phyloP scores from a whole-genome alignment of 208 protist genomes.

The Porcisia deanei region DNA sequence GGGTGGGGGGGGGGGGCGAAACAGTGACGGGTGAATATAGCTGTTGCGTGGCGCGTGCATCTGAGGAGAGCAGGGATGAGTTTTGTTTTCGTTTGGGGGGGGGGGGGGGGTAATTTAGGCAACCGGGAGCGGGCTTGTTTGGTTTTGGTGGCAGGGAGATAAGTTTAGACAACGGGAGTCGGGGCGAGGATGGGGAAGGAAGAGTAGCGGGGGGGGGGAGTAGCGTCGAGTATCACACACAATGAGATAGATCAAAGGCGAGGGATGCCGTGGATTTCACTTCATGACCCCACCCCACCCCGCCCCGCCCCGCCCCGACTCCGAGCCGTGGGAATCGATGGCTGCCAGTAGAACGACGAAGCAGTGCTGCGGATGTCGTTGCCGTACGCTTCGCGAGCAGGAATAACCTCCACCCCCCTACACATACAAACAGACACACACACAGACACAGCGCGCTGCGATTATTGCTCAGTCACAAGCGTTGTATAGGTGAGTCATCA shows the following conservation, averaged over 20 bases:
- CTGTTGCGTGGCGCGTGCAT: not conserved
- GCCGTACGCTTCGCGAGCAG: not conserved
- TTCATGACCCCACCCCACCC: not conserved
- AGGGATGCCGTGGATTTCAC: not conserved
- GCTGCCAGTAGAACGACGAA: not conserved
- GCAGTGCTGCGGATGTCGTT: not conserved
- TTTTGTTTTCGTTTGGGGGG: too few species aligned
- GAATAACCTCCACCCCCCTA: too few species aligned
- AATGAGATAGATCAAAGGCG: too few species aligned
- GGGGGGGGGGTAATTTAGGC: too few species aligned
- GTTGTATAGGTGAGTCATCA: conserved; percentile 85
- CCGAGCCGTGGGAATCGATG: not conserved
- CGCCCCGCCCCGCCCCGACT: too few species aligned
- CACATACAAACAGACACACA: too few species aligned
- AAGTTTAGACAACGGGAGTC: not conserved
- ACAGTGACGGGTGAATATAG: not conserved
- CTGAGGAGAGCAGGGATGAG: not conserved
- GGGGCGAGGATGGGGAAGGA: not conserved
- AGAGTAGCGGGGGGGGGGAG: too few species aligned
- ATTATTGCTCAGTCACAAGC: conserved; percentile 54
- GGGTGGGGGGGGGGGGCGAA: not conserved
- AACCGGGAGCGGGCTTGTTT: too few species aligned
- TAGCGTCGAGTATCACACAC: too few species aligned
- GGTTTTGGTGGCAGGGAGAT: too few species aligned
- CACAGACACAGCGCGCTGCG: not conserved